Evolutionary conservation across 257 asterid species (phyloP).

Genomic region (Haberlea rhodopensis): DNA sequence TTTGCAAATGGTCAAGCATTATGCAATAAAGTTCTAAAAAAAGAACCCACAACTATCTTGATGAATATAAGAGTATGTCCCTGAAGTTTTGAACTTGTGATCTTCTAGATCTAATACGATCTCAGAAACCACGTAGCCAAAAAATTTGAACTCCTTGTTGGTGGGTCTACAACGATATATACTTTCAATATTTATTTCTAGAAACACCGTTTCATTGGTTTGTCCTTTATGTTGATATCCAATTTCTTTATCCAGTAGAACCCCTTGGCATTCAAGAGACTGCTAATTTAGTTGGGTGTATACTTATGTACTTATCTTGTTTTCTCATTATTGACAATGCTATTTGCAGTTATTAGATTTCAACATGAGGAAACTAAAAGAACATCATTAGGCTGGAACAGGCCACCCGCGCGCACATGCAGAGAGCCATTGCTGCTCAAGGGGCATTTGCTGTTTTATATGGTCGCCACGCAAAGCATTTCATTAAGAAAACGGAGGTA

Average conservation of each 20-base stretch:
- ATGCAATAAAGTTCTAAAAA: too few species aligned
- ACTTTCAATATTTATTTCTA: too few species aligned
- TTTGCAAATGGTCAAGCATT: too few species aligned
- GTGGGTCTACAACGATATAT: too few species aligned
- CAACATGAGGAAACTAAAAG: conserved; percentile 45
- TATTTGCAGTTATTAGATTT: conserved; percentile 51
- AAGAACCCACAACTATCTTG: too few species aligned
- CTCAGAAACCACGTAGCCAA: too few species aligned
- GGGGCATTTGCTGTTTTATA: conserved; percentile 73
- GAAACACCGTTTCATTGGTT: too few species aligned
- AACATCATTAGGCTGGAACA: conserved; percentile 79
- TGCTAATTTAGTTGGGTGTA: background rate
- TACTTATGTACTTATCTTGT: conserved; percentile 12
- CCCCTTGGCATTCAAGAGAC: background rate
- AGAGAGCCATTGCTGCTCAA: conserved; percentile 48
- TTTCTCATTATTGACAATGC: conserved; percentile 19
- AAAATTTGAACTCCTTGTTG: too few species aligned
- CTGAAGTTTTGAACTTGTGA: too few species aligned
- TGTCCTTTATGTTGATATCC: background rate
- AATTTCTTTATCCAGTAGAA: background rate
- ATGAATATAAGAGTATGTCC: too few species aligned
- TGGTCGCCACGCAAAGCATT: conserved; percentile 50
- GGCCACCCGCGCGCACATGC: conserved; percentile 52
- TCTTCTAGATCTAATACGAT: too few species aligned
- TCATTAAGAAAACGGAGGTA: conserved; percentile 74